phyloP scores from a whole-genome alignment of 108 stramenopile genomes.

The Nitzschia putrida region DNA sequence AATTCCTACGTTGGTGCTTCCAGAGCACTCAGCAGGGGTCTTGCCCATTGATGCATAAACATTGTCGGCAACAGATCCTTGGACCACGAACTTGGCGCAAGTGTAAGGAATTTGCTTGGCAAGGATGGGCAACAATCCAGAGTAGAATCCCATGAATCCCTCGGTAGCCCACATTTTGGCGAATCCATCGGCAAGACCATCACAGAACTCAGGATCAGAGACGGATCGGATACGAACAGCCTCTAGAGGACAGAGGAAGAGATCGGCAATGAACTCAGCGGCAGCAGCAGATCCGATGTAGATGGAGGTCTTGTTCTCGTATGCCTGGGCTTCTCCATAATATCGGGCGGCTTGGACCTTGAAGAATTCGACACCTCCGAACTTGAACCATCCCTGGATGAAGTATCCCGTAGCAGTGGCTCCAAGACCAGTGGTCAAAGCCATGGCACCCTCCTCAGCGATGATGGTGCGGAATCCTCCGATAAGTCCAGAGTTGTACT shows the following conservation, averaged over 20 bases:
- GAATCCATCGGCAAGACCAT: constrained; percentile 87
- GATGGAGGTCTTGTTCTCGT: constrained; percentile 92
- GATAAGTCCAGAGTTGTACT: constrained; percentile 93
- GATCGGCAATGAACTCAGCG: constrained; percentile 96
- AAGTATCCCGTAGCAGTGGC: constrained; percentile 97
- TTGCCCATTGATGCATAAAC: constrained; percentile 87
- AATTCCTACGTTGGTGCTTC: constrained; percentile 71
- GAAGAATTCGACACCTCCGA: constrained; percentile 98
- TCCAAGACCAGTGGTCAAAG: constrained; percentile 95
- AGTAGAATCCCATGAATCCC: constrained; percentile 94
- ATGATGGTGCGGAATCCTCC: constrained; percentile 89
- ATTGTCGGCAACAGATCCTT: constrained; percentile 90
- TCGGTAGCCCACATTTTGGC: constrained; percentile 84
- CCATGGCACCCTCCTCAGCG: constrained; percentile 92
- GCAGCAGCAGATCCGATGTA: constrained; percentile 91
- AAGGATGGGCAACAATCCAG: constrained; percentile 94
- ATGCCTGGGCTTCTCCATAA: constrained; percentile 91
- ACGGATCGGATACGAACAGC: constrained; percentile 97
- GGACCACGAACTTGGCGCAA: constrained; percentile 98
- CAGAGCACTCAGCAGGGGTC: constrained; percentile 56
- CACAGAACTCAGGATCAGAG: constrained; percentile 90
- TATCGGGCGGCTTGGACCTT: constrained; percentile 86
- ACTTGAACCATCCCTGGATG: constrained; percentile 99
- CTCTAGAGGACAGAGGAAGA: constrained; percentile 98
- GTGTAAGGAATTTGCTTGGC: constrained; percentile 99